These are phyloP conservation scores for Chenopodium formosanum DNA, from an alignment of 148 eudicot genomes.

Conservation along the genomic window DNA sequence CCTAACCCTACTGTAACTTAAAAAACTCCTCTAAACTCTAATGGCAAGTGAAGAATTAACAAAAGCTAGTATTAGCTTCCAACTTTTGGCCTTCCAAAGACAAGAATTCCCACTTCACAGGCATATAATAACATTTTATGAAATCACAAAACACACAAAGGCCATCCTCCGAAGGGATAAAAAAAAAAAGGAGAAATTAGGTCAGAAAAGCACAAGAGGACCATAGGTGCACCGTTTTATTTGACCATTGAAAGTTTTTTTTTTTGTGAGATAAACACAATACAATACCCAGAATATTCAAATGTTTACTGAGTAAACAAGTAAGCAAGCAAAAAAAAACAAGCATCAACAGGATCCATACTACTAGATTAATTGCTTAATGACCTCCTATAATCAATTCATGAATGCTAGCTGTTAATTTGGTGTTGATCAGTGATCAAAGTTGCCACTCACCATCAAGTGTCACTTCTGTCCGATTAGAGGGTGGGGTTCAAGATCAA, in stretches of 20 bases:
- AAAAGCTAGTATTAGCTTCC: too few species aligned
- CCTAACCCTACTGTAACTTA: background rate
- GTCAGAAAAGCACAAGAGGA: slow-evolving; percentile 1
- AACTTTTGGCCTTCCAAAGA: background rate
- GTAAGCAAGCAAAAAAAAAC: slow-evolving; percentile 8
- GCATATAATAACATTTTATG: background rate
- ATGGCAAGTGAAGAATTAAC: background rate
- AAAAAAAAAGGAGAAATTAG: background rate
- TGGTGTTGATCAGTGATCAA: background rate
- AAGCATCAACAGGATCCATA: background rate
- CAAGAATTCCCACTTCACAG: background rate
- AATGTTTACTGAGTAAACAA: background rate
- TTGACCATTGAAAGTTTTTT: slow-evolving; percentile 17
- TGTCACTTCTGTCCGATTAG: background rate
- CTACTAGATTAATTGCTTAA: background rate
- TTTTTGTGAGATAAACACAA: background rate
- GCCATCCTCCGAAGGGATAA: background rate
- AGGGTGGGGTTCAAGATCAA: background rate
- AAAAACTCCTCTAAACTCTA: background rate
- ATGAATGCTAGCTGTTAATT: background rate
- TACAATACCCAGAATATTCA: background rate
- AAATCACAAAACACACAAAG: background rate
- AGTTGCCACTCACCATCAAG: background rate
- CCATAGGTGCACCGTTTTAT: slow-evolving; percentile 19
- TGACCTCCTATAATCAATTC: background rate